These are phyloP conservation scores for Neonectria faginata DNA, from an alignment of 2,329 filamentous ascomycete genomes.

Conservation along the genomic window DNA sequence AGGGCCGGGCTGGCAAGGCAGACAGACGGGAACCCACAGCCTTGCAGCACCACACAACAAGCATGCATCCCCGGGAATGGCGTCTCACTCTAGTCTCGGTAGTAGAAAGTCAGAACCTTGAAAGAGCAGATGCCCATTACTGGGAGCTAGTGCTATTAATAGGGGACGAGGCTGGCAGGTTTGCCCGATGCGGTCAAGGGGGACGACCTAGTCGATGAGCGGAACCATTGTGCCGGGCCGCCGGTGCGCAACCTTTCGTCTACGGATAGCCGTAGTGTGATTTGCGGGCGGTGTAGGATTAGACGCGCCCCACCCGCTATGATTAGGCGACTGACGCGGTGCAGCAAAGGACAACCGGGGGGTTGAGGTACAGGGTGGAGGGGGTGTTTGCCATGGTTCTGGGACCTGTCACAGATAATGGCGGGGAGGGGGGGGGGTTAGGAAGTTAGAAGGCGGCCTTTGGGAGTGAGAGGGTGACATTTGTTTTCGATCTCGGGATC, in stretches of 20 bases:
- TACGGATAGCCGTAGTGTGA: constrained; percentile 26
- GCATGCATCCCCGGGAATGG: constrained; percentile 27
- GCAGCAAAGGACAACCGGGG: constrained; percentile 18
- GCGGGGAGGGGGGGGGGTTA: neutral
- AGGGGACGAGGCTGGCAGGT: constrained; percentile 13
- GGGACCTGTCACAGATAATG: constrained; percentile 3
- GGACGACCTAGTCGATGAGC: constrained; percentile 2
- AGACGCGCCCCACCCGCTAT: constrained; percentile 32
- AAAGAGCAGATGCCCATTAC: constrained; percentile 19
- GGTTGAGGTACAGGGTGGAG: neutral
- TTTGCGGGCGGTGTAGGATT: constrained; percentile 38
- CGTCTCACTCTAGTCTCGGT: constrained; percentile 27
- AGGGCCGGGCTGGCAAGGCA: constrained; percentile 36
- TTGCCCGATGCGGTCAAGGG: constrained; percentile 21
- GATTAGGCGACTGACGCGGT: constrained; percentile 44
- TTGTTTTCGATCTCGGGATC: constrained; percentile 14
- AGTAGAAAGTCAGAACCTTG: constrained; percentile 26
- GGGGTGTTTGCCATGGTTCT: neutral
- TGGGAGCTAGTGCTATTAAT: constrained; percentile 22
- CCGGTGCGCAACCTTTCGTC: constrained; percentile 2
- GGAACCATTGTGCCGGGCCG: constrained; percentile 26
- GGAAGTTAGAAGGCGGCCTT: constrained; percentile 1
- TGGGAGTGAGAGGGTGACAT: constrained; percentile 7
- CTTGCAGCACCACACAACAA: constrained; percentile 36
- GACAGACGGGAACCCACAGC: constrained; percentile 34